Base-by-base conservation (phyloP, 208 protist genomes). In the Leishmania tropica region DNA sequence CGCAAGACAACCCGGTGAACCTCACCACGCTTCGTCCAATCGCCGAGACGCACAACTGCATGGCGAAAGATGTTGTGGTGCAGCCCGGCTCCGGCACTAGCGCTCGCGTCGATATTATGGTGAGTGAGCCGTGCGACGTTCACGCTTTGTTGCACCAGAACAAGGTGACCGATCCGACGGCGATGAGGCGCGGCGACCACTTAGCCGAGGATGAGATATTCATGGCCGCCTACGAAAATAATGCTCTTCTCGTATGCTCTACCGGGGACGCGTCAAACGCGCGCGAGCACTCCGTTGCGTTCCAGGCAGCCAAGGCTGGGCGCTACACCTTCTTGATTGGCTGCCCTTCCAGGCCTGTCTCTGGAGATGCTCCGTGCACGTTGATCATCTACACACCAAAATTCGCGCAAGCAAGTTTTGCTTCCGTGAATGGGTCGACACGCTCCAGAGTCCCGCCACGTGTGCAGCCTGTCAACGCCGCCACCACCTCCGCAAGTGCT, bases 61-160 rank as follows among this genome's bases (percentile, higher is more conserved):
- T 88, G n/a, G 53, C 64, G 24, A 88, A 84, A 13, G 47, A 88
- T 11, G 73, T 95, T 19, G 79, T 79, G 19, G 76, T 95, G 17
- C 76, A 75, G 37, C 87, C 85, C 47, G 84, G 81, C 42, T 47
- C 37, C 2, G 76, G 87, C 42, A 80, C 87, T 28, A 83, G 82
- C 68, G 21, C 37, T 1, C 83, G 83, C 53, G 89, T 95, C 7
- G 89, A 95, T 79, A 88, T 97, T 79, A 80, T 71, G 47, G 58
- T 95, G n/a, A 91, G 82, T 71, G 83, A 83, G 17, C 72, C 91
- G 1, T 85, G 85, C 40, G 88, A 94, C 56, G 87, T 96, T 42
- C 94, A 97, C 80, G 81, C 91, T 10, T 80, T 97, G 42, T 64
- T 97, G 21, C 89, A 85, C 21, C 94, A 97, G 78, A 85, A 89